Evolutionary conservation across 2,329 filamentous ascomycete genomes (phyloP), one percentile per base, ranked within the genome.

Genomic region (Pseudogymnoascus sp.): DNA sequence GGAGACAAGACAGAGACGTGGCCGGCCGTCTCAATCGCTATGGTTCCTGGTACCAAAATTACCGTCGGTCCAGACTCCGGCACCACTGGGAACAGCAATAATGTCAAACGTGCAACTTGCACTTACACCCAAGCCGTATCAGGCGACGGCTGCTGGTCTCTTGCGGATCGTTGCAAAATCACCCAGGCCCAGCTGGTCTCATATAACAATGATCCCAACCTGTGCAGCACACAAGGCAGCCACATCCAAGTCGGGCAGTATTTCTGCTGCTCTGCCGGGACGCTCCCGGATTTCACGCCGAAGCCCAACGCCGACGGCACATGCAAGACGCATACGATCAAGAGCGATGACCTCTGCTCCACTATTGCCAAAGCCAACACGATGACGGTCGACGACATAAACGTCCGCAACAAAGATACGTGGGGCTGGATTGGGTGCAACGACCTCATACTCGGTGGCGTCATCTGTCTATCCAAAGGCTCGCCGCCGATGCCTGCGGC

Each of bases 101-200:
- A n/a, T n/a, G n/a, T n/a, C n/a, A n/a, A n/a, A n/a, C n/a, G n/a
- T n/a, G n/a, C n/a, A n/a, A n/a, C n/a, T n/a, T 48, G 40, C 25
- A 48, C 18, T 6, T 15, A 12, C 13, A 58, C 64, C 7, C 59
- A 69, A 40, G 65, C 68, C 10, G 60, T 64, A 9, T 52, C 65
- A n/a, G 72, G 71, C 8, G 69, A 72, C 58, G 63, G 63, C 40
- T 73, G 72, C 58, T 63, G 37, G 2, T 42, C 64, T 13, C 63
- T 74, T 9, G 70, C 70, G 1, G 6, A 31, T 1, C 63, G 63
- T 27, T 74, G 72, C 58, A 66, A 67, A n/a, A 66, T 72, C 35
- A 64, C 63, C 4, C 35, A n/a, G n/a, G n/a, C n/a, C n/a, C n/a
- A n/a, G n/a, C n/a, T n/a, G n/a, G n/a, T n/a, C n/a, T n/a, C n/a